Evolutionary conservation across 1,139 yeast genomes (phyloP).

Genomic region (Kodamaea ohmeri): DNA sequence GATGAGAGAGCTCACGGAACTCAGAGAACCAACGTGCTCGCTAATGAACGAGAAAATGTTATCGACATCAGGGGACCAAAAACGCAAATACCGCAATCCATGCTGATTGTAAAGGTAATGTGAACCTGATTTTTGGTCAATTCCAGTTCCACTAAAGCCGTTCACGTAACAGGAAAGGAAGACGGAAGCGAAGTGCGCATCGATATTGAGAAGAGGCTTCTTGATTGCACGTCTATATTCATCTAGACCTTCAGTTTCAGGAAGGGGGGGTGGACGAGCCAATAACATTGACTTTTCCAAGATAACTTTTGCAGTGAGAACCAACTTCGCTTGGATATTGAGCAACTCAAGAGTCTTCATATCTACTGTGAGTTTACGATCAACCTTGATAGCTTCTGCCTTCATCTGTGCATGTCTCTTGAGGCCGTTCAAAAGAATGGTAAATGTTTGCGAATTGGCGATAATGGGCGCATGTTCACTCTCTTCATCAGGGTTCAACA

Average conservation of each 20-base stretch:
- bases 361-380: slow-evolving; percentile 17
- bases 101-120: slow-evolving; percentile 32
- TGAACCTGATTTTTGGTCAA: slow-evolving; percentile 23
- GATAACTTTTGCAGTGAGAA: slow-evolving; percentile 29
- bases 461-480: slow-evolving; percentile 17
- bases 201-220: slow-evolving; percentile 27
- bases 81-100: slow-evolving; percentile 28
- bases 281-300: slow-evolving; percentile 26
- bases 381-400: slow-evolving; percentile 18
- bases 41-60: slow-evolving; percentile 19
- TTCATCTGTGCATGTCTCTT: slow-evolving; percentile 23
- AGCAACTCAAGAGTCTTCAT: slow-evolving; percentile 26
- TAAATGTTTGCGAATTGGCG: slow-evolving; percentile 39
- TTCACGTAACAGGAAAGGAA: slow-evolving; percentile 33
- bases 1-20: slow-evolving; percentile 8
- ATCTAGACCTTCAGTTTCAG: slow-evolving; percentile 19
- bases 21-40: background rate
- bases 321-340: slow-evolving; percentile 29
- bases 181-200: slow-evolving; percentile 30
- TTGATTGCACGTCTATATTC: slow-evolving; percentile 21
- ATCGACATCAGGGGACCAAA: slow-evolving; percentile 37
- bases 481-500: slow-evolving; percentile 21
- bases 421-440: slow-evolving; percentile 40
- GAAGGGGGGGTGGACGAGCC: slow-evolving; percentile 38
- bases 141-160: slow-evolving; percentile 29